Base-by-base conservation (phyloP, 441 rosid genomes). In the Croton laevigatus region DNA sequence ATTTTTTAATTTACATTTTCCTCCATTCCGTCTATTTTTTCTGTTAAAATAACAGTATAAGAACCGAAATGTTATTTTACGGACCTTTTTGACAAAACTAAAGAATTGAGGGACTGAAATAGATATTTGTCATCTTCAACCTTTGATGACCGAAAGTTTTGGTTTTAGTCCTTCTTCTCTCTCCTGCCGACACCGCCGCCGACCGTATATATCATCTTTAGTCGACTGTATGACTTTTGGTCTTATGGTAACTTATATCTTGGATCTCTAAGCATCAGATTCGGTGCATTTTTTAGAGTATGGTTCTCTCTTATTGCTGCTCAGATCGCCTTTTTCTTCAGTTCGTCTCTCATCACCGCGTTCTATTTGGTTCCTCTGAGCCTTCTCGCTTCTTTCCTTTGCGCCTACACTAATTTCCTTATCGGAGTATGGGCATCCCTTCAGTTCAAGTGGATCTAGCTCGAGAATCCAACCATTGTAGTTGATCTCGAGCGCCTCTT, bases 381-480 rank as follows among this genome's bases (percentile, higher is more conserved):
- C 51, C 59, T 86, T 52, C 80, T 87, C 44, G 90, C 94, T 6
- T 81, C 87, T 4, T 86, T 91, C 55, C 92, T 91, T 71, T 90
- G 96, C 77, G 86, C 94, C 4, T 76, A 83, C 69, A 85, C 93
- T 38, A 89, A 86, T 51, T 94, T 91, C 71, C 79, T 91, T 4
- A 81, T 94, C 54, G 97, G 98, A 4, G 88, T 80, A 6, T 95
- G 99, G 99, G 86, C 88, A 14, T 95, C 99, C 11, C 95, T 95
- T 22, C 99, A 91, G 83, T 93, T 95, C 85, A 89, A 87, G 81
- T 95, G 97, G 97, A 88, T 95, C 76, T 96, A 91, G 73, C 75
- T 95, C 3, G 97, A 93, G 72, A 88, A 91, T 73, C 98, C 97
- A 27, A 72, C 89, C 36, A 87, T 95, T 37, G 96, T 93, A 37